Base-by-base conservation (phyloP, 306 rosid species). In the Casuarina glauca region DNA sequence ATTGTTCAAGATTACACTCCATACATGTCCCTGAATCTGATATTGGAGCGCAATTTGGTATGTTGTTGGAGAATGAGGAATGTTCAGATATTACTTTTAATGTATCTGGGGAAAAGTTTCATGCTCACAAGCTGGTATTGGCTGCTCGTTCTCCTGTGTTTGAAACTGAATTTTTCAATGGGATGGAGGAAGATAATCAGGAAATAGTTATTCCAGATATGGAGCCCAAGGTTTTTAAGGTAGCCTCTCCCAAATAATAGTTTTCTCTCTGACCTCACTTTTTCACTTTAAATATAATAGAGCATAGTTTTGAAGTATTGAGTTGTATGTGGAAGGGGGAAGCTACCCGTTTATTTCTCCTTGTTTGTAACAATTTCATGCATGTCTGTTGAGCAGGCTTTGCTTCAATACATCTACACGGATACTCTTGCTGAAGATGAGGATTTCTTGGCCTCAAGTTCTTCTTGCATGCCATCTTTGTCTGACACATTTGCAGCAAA, bases 221-320 rank as follows among this genome's bases (percentile, higher is more conserved):
- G 90, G 94, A 93, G 75, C 97, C 99, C 60, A 91, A 89, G 87
- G 96, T 95, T 81, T 95, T 95, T 81, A 95, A 93, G 99, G 99
- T 95, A 89, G 43, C 49, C 17, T 61, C 38, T 82, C 54, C 53
- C 58, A 67, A 15, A 42, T 52, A 46, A 64, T 55, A 11, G 72
- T n/a, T 54, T 4, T 39, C 10, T 49, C 42, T 57, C 52, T 71
- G 2, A 32, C 10, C 0, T 48, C 17, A 42, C 41, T 36, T 70
- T 41, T 43, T 44, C 74, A 43, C 61, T 49, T 72, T 81, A 52
- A 67, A 77, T 63, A 74, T 67, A 72, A 70, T 3, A n/a, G 58
- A 5, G 52, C 26, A 61, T 38, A 53, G 61, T 19, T 66, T 63
- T 72, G 45, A 41, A 54, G 52, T 55, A 55, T 83, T 57, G 44